phyloP scores from a whole-genome alignment of 306 rosid species.

The Begonia peltatifolia region DNA sequence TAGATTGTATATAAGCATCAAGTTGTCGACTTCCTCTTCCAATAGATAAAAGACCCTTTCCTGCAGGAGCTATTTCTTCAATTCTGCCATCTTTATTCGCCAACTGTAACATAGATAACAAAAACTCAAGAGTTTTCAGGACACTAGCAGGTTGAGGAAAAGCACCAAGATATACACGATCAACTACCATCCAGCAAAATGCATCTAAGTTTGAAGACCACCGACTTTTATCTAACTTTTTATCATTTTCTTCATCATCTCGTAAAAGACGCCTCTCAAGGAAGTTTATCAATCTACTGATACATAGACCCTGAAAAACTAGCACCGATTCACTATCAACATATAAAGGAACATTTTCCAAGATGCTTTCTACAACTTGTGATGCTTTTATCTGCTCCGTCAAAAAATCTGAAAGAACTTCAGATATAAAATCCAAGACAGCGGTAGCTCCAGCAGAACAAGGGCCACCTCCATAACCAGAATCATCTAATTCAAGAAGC shows the following conservation, averaged over 20 bases:
- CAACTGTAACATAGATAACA: slow-evolving; percentile 93
- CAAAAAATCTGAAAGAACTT: slow-evolving; percentile 89
- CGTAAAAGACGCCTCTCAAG: slow-evolving; percentile 96
- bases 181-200: slow-evolving; percentile 92
- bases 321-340: slow-evolving; percentile 72
- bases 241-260: slow-evolving; percentile 93
- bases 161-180: slow-evolving; percentile 96
- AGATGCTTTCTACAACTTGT: slow-evolving; percentile 58
- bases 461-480: slow-evolving; percentile 99
- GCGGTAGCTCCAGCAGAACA: slow-evolving; percentile 97
- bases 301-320: slow-evolving; percentile 94
- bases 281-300: slow-evolving; percentile 80
- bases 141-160: slow-evolving; percentile 85
- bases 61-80: slow-evolving; percentile 85
- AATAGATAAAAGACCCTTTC: slow-evolving; percentile 81
- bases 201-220: slow-evolving; percentile 95
- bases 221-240: slow-evolving; percentile 86
- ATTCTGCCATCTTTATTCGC: slow-evolving; percentile 95
- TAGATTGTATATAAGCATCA: slow-evolving; percentile 87
- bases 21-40: slow-evolving; percentile 89
- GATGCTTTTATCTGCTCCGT: slow-evolving; percentile 86
- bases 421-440: slow-evolving; percentile 86
- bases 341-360: slow-evolving; percentile 75
- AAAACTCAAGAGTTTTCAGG: slow-evolving; percentile 82
- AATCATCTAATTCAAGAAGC: slow-evolving; percentile 78